These are phyloP conservation scores for Cyphellophora europaea DNA, from an alignment of 2,329 filamentous ascomycete species.

Conservation along the genomic window DNA sequence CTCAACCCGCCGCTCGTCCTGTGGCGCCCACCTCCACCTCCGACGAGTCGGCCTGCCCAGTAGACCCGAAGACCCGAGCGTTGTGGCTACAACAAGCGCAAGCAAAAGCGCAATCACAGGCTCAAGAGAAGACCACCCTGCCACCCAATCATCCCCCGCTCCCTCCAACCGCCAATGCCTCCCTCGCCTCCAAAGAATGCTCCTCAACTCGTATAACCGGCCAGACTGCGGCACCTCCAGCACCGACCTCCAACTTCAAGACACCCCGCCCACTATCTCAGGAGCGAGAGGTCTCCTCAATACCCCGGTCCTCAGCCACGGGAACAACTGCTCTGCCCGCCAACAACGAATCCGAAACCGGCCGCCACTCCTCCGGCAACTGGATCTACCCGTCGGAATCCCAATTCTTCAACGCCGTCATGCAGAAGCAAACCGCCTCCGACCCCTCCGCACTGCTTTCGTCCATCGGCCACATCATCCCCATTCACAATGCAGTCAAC, in stretches of 20 bases:
- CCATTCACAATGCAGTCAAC: constrained; percentile 99
- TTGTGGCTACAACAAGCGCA: constrained; percentile 56
- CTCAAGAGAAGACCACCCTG: constrained; percentile 17
- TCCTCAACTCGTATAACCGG: constrained; percentile 1
- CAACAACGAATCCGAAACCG: constrained; percentile 72
- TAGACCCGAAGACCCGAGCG: constrained; percentile 81
- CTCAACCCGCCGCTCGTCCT: constrained; percentile 14
- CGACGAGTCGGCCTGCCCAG: constrained; percentile 56
- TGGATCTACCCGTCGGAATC: constrained; percentile 97
- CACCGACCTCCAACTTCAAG: constrained; percentile 19
- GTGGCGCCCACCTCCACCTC: constrained; percentile 23
- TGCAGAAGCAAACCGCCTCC: constrained; percentile 65
- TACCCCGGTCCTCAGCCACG: constrained; percentile 23
- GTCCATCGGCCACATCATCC: constrained; percentile 59
- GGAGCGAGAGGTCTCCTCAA: constrained; percentile 59
- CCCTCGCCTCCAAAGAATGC: constrained; percentile 10
- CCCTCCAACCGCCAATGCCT: constrained; percentile 9
- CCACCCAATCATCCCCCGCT: constrained; percentile 15
- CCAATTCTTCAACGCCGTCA: constrained; percentile 97
- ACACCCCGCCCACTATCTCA: constrained; percentile 45
- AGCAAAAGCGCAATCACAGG: constrained; percentile 23
- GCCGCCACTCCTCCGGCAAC: constrained; percentile 64
- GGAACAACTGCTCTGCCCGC: constrained; percentile 36
- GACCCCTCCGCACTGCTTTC: constrained; percentile 33
- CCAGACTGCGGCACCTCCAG: constrained; percentile 1